Base-by-base conservation (phyloP, 345 rosid genomes). In the Arabidopsis suecica region DNA sequence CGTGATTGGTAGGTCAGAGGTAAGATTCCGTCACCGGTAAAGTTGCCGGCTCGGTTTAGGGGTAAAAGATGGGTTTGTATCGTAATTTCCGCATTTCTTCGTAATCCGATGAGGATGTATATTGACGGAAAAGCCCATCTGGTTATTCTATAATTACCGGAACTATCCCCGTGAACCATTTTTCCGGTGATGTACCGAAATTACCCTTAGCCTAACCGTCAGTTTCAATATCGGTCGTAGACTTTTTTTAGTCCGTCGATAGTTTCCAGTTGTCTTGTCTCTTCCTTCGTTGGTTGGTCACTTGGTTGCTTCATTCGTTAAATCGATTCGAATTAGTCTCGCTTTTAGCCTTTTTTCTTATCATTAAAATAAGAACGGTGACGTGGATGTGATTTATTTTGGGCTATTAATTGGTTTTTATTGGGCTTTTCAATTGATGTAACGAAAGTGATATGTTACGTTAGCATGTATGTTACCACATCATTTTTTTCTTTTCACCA, bases 21-120 rank as follows among this genome's bases (percentile, higher is more conserved):
- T 78, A 38, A 75, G 50, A 69, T 68, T 42, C 83, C 78, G 82
- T 85, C 87, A 85, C 87, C 89, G 87, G 89, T 82, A 56, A 60
- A 48, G 69, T 69, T 79, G 82, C 84, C 86, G 86, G 86, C 82
- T 71, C 69, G 64, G 83, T 62, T 79, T 58, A 76, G 58, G 65
- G 65, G 73, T 20, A 49, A 65, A 67, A 30, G 40, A 47, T 33
- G 57, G 37, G 60, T 68, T 59, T 59, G 47, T 23, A 34, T 60
- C 47, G 73, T 75, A 66, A 66, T 71, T 77, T 62, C 51, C 23
- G 11, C 34, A 28, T 18, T 38, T 68, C 48, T 41, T 68, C 61
- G 67, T 71, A 49, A 55, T 65, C 76, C 71, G 80, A 64, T 55
- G 67, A 25, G 49, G 11, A 14, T 42, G 45, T 22, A 32, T 71